A percentile compares a stretch with the other conserved stretches of the same genome.
Evolutionary conservation across 148 eudicot genomes (phyloP).

Genomic region (Rhododendron vialii): DNA sequence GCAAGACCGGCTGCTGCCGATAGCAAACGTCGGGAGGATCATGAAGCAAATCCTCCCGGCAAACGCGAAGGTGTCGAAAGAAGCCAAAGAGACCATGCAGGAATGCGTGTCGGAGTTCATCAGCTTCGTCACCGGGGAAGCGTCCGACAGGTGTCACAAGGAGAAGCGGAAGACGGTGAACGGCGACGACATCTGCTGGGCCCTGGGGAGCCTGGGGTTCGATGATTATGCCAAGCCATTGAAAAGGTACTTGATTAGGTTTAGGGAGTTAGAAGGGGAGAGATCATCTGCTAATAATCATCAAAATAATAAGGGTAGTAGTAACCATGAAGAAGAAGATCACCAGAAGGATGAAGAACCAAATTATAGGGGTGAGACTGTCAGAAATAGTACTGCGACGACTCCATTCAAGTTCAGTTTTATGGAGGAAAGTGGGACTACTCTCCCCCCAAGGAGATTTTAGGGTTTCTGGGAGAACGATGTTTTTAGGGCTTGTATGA

Average conservation of each 20-base stretch:
- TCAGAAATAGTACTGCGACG: not conserved
- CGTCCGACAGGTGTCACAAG: constrained; percentile 69
- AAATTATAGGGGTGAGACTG: not conserved
- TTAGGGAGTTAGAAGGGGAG: constrained; percentile 52
- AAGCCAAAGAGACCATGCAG: constrained; percentile 80
- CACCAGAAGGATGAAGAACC: not conserved
- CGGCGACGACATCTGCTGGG: constrained; percentile 86
- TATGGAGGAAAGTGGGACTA: not conserved
- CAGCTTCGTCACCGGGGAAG: constrained; percentile 78
- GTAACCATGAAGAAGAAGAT: constrained; percentile 7
- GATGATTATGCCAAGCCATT: constrained; percentile 55
- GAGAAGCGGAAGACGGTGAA: constrained; percentile 80
- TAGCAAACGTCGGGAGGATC: constrained; percentile 75
- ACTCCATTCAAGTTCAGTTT: constrained; percentile 4
- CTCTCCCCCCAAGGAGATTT: not conserved
- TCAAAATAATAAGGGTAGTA: constrained; percentile 32
- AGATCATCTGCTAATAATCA: constrained; percentile 30
- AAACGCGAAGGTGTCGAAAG: constrained; percentile 69
- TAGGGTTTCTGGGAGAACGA: not conserved
- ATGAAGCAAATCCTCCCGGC: constrained; percentile 72
- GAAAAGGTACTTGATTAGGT: constrained; percentile 47
- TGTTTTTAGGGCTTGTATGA: not conserved
- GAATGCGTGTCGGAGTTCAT: constrained; percentile 83
- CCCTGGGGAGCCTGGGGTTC: constrained; percentile 57
- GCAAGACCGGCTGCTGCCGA: constrained; percentile 64